Conservation (phyloP, 495 filamentous ascomycete species). For the Talaromyces stipitatus region DNA sequence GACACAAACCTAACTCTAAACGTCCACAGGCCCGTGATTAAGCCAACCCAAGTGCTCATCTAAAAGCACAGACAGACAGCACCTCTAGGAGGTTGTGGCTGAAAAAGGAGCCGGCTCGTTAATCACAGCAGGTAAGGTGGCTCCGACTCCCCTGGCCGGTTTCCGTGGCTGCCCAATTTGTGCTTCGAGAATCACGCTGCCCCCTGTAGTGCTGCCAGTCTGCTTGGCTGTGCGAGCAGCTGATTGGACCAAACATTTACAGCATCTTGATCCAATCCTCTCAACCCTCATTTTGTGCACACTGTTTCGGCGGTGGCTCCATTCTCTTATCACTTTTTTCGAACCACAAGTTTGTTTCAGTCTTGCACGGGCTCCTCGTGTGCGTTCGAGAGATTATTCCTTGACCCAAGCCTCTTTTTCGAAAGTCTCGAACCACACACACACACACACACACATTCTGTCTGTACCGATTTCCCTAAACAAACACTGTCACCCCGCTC, state of each 20-base stretch:
- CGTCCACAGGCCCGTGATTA: neutral
- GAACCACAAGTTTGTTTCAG: neutral
- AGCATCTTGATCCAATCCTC: neutral
- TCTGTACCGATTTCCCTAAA: neutral
- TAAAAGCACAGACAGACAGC: neutral
- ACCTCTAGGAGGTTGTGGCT: neutral
- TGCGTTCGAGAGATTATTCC: neutral
- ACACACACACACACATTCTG: neutral
- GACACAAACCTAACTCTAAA: neutral
- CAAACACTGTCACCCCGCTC: neutral
- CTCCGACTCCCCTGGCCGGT: neutral
- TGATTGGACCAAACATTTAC: neutral
- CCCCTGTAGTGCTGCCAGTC: neutral
- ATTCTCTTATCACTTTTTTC: neutral
- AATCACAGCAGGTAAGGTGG: conserved; percentile 1
- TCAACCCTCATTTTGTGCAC: neutral
- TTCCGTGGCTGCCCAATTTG: conserved; percentile 2
- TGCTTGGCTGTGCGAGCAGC: neutral
- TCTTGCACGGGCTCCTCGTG: neutral
- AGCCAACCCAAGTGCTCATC: neutral
- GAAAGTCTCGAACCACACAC: neutral
- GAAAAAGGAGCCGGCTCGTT: neutral
- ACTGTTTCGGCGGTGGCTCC: neutral
- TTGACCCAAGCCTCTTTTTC: neutral
- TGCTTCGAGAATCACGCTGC: neutral